Base-by-base conservation (phyloP, 208 protist species). In the Trypanosoma caninum region DNA sequence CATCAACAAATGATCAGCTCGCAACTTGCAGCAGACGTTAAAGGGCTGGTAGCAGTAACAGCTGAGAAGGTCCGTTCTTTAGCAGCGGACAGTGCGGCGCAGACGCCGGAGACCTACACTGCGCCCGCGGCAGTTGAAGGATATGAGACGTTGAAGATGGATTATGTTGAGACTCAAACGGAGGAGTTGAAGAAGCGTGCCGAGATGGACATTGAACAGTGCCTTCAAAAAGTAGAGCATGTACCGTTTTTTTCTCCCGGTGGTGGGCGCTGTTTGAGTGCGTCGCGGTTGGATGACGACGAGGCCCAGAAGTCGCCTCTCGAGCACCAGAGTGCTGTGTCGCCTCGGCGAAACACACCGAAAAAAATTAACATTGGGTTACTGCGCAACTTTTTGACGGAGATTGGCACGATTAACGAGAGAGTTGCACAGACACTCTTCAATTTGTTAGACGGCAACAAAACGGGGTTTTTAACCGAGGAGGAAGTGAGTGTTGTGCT, bases 371-470 rank as follows among this genome's bases (percentile, higher is more conserved):
- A 75, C 2, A 45, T 53, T 2, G 55, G 52, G 11, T 50, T 81
- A 38, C 60, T 81, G 30, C 28, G 50, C 11, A 46, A 77, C 0
- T 61, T 86, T 6, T 74, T 82, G 38, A 72, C 63, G 11, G 62
- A 74, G n/a, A 37, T 51, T 14, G 79, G 79, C 4, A 63, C 67
- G 0, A 59, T 86, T 18, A 60, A 74, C 53, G 75, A 82, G 30
- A 45, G 45, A 13, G 51, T 68, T 30, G 79, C 74, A 42, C 58
- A 69, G 5, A 42, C 45, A 3, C 16, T 86, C 25, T 86, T 86
- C 47, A 41, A 27, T 18, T 47, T 66, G 8, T 50, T 86, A 14
- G 74, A 72, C 38, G 23, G 3, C 3, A 44, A 35, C 5, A 16
- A 52, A 14, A 31, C 50, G 30, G 56, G 61, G 16, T 80, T 59